Conservation (phyloP, 202 grass and related monocot genomes). For the Musa balbisiana region DNA sequence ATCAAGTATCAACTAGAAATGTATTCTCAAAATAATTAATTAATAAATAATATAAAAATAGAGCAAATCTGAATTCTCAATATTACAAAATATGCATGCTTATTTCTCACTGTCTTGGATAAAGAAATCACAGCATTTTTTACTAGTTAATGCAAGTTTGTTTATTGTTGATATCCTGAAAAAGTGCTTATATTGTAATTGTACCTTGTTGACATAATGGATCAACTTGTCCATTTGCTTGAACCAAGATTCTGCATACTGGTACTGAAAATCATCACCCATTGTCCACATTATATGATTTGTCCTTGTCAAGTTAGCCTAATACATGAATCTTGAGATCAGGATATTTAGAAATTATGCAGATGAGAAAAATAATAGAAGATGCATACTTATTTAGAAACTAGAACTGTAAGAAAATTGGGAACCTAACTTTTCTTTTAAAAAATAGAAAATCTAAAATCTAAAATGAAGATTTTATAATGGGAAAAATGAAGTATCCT, state of each 20-base stretch:
- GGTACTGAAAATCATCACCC: conserved; percentile 93
- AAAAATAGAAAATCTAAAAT: neutral
- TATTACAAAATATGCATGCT: too few species aligned
- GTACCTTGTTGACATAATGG: conserved; percentile 86
- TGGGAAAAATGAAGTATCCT: conserved; percentile 2
- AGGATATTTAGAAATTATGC: neutral
- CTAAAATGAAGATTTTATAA: conserved; percentile 13
- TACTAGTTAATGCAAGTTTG: too few species aligned
- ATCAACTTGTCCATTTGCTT: conserved; percentile 92
- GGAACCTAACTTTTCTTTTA: neutral
- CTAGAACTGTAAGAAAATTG: neutral
- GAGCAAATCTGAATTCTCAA: too few species aligned
- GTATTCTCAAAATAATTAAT: too few species aligned
- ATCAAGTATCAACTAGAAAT: too few species aligned
- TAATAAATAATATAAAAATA: too few species aligned
- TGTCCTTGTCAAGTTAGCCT: conserved; percentile 76
- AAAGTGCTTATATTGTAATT: neutral
- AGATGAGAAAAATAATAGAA: neutral
- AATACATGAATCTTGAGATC: neutral
- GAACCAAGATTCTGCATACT: conserved; percentile 95
- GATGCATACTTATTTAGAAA: conserved; percentile 10
- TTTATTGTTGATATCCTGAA: neutral
- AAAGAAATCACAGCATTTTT: too few species aligned
- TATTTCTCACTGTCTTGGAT: too few species aligned
- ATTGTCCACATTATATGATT: conserved; percentile 99